Conservation (phyloP, 306 rosid species). For the Trifolium dubium region DNA sequence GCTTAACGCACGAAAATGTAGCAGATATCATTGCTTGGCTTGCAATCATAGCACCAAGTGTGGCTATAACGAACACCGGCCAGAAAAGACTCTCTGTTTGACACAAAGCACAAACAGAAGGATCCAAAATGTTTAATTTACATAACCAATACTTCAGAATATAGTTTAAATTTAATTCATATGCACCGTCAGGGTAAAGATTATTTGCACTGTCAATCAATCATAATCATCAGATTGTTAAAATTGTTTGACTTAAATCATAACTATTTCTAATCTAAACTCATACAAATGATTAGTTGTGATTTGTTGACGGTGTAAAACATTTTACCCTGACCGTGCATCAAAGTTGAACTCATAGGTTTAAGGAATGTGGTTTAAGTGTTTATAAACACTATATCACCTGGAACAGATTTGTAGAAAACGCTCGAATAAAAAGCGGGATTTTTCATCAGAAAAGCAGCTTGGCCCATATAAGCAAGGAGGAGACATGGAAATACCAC, state of each 20-base stretch:
- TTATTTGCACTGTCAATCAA: background rate
- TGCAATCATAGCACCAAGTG: conserved; percentile 98
- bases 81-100: conserved; percentile 84
- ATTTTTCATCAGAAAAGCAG: conserved; percentile 72
- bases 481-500: conserved; percentile 97
- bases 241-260: background rate
- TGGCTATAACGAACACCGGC: conserved; percentile 90
- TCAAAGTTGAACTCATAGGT: background rate
- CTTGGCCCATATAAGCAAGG: conserved; percentile 97
- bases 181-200: background rate
- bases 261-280: background rate
- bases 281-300: background rate
- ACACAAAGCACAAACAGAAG: conserved; percentile 40
- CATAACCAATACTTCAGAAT: conserved; percentile 22
- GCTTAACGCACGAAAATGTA: conserved; percentile 95
- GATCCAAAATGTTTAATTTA: conserved; percentile 24
- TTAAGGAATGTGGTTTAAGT: background rate
- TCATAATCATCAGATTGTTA: background rate
- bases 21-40: conserved; percentile 99
- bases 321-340: background rate
- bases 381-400: conserved; percentile 49
- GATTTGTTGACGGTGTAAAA: background rate
- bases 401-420: conserved; percentile 92
- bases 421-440: conserved; percentile 57
- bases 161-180: conserved; percentile 8